Evolutionary conservation across 2,329 filamentous ascomycete species (phyloP).

Genomic region (Aspergillus awamori): DNA sequence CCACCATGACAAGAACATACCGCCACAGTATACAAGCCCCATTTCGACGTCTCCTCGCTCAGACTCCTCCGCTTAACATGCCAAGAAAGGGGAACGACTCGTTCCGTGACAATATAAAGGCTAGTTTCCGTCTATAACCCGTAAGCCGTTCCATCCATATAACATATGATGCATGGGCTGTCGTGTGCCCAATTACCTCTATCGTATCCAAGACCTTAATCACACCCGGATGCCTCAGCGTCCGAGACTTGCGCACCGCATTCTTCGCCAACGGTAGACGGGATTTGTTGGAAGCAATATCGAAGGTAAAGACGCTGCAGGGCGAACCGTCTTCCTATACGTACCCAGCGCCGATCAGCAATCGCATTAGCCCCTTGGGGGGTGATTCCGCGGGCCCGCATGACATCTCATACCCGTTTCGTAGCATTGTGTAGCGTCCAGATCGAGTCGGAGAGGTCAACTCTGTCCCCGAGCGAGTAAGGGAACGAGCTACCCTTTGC

Average conservation of each 20-base stretch:
- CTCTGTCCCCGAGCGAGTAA: constrained; percentile 87
- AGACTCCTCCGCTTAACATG: constrained; percentile 85
- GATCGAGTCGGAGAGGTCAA: constrained; percentile 90
- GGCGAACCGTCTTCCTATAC: constrained; percentile 84
- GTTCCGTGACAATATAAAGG: constrained; percentile 95
- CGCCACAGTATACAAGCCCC: constrained; percentile 86
- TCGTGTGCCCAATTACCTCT: constrained; percentile 62
- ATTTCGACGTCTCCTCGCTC: constrained; percentile 91
- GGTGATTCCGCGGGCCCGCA: not conserved
- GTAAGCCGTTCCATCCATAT: constrained; percentile 16
- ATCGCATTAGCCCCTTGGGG: constrained; percentile 17
- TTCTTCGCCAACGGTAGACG: constrained; percentile 87
- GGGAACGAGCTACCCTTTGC: constrained; percentile 92
- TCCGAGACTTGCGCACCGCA: constrained; percentile 89
- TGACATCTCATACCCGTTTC: constrained; percentile 66
- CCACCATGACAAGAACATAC: constrained; percentile 48
- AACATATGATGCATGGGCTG: no score
- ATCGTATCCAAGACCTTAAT: constrained; percentile 93
- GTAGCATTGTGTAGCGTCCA: constrained; percentile 97
- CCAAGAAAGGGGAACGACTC: constrained; percentile 84
- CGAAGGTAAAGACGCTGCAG: constrained; percentile 97
- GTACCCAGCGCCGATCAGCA: not conserved
- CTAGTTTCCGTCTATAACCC: constrained; percentile 78
- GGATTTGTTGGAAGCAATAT: constrained; percentile 77
- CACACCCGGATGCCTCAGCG: constrained; percentile 89